Conservation (phyloP, 768 basidiomycete genomes). For the Suillus hirtellus region DNA sequence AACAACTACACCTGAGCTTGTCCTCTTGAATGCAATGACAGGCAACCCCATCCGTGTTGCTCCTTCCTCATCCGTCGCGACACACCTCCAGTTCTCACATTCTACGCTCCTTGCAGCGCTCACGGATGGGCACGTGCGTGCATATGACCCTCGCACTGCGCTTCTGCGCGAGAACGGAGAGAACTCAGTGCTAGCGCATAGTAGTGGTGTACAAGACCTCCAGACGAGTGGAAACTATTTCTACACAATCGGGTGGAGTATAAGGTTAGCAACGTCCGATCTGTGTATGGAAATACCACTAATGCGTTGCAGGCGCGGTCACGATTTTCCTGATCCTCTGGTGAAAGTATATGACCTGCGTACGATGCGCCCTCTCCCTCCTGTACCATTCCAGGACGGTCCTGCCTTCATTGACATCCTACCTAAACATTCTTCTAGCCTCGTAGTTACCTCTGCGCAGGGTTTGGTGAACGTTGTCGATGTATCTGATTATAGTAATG, state of each 20-base stretch:
- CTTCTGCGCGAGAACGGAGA: conserved; percentile 50
- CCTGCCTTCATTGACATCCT: conserved; percentile 84
- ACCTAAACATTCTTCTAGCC: conserved; percentile 70
- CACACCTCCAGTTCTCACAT: conserved; percentile 66
- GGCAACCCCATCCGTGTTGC: conserved; percentile 63
- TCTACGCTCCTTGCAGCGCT: conserved; percentile 67
- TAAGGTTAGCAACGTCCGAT: conserved; percentile 53
- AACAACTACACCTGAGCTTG: conserved; percentile 58
- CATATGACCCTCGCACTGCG: conserved; percentile 68
- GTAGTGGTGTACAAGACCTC: conserved; percentile 78
- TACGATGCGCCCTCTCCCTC: conserved; percentile 77
- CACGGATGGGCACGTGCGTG: conserved; percentile 70
- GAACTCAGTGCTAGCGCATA: conserved; percentile 72
- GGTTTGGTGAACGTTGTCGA: conserved; percentile 88
- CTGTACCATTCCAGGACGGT: conserved; percentile 83
- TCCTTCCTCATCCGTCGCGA: conserved; percentile 55
- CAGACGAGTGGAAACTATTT: conserved; percentile 77
- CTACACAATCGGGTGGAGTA: conserved; percentile 84
- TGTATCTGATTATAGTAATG: conserved; percentile 63
- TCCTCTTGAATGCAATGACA: conserved; percentile 72
- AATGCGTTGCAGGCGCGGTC: conserved; percentile 62
- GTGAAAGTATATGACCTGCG: conserved; percentile 93
- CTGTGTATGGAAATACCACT: background rate
- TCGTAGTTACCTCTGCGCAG: conserved; percentile 76
- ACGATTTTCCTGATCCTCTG: conserved; percentile 85